phyloP scores from a whole-genome alignment of 495 filamentous ascomycete genomes.

The Jackrogersella multiformis region DNA sequence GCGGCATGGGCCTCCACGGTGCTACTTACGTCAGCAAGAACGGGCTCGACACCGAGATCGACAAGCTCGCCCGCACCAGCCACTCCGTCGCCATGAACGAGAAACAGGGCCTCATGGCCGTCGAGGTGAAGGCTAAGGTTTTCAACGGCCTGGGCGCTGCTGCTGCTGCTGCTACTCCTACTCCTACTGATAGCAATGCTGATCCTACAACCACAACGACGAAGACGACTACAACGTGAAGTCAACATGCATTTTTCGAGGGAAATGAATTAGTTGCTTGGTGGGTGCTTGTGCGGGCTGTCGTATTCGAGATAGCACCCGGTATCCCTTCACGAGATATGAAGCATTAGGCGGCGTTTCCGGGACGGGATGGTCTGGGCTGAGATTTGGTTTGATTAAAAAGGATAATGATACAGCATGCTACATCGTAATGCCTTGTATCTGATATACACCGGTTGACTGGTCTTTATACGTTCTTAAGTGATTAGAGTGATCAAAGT shows the following conservation, averaged over 20 bases:
- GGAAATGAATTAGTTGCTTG: background rate
- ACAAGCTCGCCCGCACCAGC: constrained; percentile 81
- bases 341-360: constrained; percentile 38
- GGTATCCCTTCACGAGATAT: constrained; percentile 23
- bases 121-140: constrained; percentile 83
- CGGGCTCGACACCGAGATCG: constrained; percentile 68
- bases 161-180: background rate
- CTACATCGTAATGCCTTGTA: constrained; percentile 20
- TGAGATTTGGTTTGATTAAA: constrained; percentile 14
- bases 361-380: no score
- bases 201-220: background rate
- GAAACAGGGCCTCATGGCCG: constrained; percentile 81
- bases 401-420: constrained; percentile 22
- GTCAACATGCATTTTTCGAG: background rate
- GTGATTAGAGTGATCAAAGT: background rate
- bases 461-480: background rate
- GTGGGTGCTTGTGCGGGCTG: background rate
- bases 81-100: constrained; percentile 88
- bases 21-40: constrained; percentile 22
- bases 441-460: constrained; percentile 1
- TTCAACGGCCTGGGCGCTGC: constrained; percentile 72
- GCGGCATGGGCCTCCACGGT: constrained; percentile 16
- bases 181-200: background rate
- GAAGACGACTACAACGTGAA: background rate
- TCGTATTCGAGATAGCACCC: background rate